phyloP scores from a whole-genome alignment of 2,329 filamentous ascomycete species.

The Shiraia sp. region DNA sequence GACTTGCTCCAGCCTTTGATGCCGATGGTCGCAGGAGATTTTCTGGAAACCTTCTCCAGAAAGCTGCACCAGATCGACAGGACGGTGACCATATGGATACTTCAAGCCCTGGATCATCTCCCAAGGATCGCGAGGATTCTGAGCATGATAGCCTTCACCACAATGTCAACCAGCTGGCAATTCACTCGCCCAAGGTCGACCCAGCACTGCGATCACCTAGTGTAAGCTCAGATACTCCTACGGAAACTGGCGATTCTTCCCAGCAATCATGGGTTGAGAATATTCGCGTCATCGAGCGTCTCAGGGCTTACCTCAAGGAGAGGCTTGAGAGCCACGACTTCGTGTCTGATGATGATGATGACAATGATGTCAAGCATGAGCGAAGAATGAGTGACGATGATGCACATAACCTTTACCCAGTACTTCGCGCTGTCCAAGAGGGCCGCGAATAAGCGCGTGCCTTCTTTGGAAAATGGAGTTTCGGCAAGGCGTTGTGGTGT shows the following conservation, averaged over 20 bases:
- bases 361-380: constrained; percentile 32
- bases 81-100: constrained; percentile 46
- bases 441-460: constrained; percentile 33
- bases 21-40: constrained; percentile 64
- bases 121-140: constrained; percentile 38
- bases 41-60: constrained; percentile 63
- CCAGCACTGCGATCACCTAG: constrained; percentile 46
- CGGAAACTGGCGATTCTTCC: constrained; percentile 38
- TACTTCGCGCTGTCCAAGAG: constrained; percentile 46
- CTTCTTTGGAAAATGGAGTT: constrained; percentile 8
- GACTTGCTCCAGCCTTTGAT: constrained; percentile 68
- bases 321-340: constrained; percentile 59
- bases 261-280: constrained; percentile 66
- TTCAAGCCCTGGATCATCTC: constrained; percentile 41
- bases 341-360: constrained; percentile 40
- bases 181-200: constrained; percentile 47
- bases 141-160: constrained; percentile 43
- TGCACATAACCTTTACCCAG: constrained; percentile 46
- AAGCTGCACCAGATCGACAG: constrained; percentile 42
- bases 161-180: constrained; percentile 44
- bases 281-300: constrained; percentile 64
- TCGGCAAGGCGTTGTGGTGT: constrained; percentile 21
- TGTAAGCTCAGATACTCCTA: constrained; percentile 40
- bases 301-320: constrained; percentile 61
- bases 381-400: constrained; percentile 44